phyloP scores from a whole-genome alignment of 1,139 yeast genomes.

The Hansenula anomala region DNA sequence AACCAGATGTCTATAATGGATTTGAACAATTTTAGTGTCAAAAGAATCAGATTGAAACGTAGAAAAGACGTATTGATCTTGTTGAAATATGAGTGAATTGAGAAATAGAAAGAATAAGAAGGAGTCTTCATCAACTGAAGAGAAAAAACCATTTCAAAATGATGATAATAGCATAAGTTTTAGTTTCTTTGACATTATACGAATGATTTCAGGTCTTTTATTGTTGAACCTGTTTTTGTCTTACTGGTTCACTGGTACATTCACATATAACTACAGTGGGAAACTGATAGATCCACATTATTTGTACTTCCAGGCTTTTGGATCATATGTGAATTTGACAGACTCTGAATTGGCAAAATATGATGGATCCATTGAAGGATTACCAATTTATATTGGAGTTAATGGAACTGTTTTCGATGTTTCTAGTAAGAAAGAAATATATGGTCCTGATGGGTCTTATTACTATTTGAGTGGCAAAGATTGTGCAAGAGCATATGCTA shows the following conservation, averaged over 20 bases:
- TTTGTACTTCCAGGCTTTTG: constrained; percentile 20
- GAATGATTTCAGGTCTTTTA: constrained; percentile 16
- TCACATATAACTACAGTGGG: constrained; percentile 13
- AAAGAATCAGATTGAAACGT: too few relatives aligned
- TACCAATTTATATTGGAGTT: constrained; percentile 63
- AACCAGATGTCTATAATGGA: too few relatives aligned
- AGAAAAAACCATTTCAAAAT: not conserved
- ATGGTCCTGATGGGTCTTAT: constrained; percentile 67
- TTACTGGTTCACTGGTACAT: constrained; percentile 12
- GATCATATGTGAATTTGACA: constrained; percentile 32
- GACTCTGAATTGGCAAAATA: constrained; percentile 43
- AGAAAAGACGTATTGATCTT: too few relatives aligned
- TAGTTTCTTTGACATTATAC: constrained; percentile 25
- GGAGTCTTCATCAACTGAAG: not conserved
- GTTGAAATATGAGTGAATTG: not conserved
- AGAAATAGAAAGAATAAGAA: not conserved
- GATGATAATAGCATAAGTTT: constrained; percentile 15
- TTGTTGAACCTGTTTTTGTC: constrained; percentile 10
- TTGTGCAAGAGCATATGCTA: constrained; percentile 68
- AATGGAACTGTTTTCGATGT: constrained; percentile 74
- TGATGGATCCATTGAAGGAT: constrained; percentile 44
- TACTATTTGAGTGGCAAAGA: constrained; percentile 62
- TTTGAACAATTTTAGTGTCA: too few relatives aligned
- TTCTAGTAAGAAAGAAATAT: constrained; percentile 43
- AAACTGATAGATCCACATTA: constrained; percentile 13